Percentiles rank a stretch among this genome's conserved stretches.
Evolutionary conservation across 1,139 yeast species (phyloP).

Genomic region (Nakaseomyces glabratus): DNA sequence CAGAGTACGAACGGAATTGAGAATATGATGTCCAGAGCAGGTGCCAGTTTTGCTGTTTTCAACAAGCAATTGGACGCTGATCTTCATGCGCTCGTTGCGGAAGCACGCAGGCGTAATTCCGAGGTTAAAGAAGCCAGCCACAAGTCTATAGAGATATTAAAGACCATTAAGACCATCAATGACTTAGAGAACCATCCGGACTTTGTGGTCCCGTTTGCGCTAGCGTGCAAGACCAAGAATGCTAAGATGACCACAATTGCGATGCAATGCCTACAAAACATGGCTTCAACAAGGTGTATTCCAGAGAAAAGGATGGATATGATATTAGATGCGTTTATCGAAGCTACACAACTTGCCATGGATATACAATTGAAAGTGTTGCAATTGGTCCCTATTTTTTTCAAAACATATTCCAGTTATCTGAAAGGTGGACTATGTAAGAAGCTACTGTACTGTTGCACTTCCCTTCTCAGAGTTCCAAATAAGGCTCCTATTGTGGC

Average conservation of each 20-base stretch:
- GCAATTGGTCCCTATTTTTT: slow-evolving; percentile 70
- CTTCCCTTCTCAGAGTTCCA: slow-evolving; percentile 52
- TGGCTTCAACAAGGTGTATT: slow-evolving; percentile 45
- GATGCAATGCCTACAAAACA: slow-evolving; percentile 55
- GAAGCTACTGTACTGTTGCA: slow-evolving; percentile 58
- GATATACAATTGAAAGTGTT: slow-evolving; percentile 84
- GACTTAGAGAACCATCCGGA: slow-evolving; percentile 35
- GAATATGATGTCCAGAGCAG: slow-evolving; percentile 1
- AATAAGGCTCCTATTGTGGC: slow-evolving; percentile 69
- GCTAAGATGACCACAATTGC: slow-evolving; percentile 66
- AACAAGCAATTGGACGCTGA: slow-evolving; percentile 47
- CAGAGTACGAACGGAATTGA: no score
- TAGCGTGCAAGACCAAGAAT: slow-evolving; percentile 67
- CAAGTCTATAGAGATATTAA: slow-evolving; percentile 43
- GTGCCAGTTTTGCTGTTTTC: slow-evolving; percentile 15
- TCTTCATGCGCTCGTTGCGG: slow-evolving; percentile 50
- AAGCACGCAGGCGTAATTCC: slow-evolving; percentile 59
- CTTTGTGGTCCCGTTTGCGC: slow-evolving; percentile 58
- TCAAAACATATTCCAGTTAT: slow-evolving; percentile 50
- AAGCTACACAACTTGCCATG: slow-evolving; percentile 65
- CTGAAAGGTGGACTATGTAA: slow-evolving; percentile 51
- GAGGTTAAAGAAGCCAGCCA: slow-evolving; percentile 65
- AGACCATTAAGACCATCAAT: slow-evolving; percentile 30
- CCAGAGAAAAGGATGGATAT: slow-evolving; percentile 45
- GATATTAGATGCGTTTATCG: slow-evolving; percentile 57